A percentile compares a stretch with the other conserved stretches of the same genome.
phyloP scores from a whole-genome alignment of 352 stramenopile species.

The Plasmopara muralis region DNA sequence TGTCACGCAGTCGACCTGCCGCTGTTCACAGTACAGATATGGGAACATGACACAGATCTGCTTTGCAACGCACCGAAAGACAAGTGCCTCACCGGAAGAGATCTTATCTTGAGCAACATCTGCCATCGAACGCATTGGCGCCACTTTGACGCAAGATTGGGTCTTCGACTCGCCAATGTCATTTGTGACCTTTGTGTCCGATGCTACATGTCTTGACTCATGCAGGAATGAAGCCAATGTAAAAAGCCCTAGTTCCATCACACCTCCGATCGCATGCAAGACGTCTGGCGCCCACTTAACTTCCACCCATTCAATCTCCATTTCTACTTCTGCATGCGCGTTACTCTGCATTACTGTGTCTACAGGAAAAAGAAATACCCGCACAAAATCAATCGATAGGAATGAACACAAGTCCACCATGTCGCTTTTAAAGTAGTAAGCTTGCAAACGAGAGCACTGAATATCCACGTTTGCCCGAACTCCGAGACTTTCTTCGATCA shows the following conservation, averaged over 20 bases:
- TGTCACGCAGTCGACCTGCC: conserved; percentile 48
- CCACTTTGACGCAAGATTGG: conserved; percentile 20
- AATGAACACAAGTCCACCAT: conserved; percentile 29
- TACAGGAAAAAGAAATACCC: conserved; percentile 51
- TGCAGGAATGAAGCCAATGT: conserved; percentile 28
- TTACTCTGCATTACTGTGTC: conserved; percentile 32
- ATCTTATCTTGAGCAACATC: conserved; percentile 35
- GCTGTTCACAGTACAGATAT: conserved; percentile 22
- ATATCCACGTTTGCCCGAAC: conserved; percentile 61
- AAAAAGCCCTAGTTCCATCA: conserved; percentile 52
- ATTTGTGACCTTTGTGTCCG: not conserved
- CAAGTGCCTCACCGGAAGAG: conserved; percentile 31
- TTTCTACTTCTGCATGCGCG: conserved; percentile 45
- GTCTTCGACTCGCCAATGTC: conserved; percentile 4
- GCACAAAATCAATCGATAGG: conserved; percentile 56
- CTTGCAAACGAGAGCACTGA: conserved; percentile 50
- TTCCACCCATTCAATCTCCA: conserved; percentile 76
- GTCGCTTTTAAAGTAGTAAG: conserved; percentile 27
- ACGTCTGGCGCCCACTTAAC: conserved; percentile 56
- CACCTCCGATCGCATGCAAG: conserved; percentile 54
- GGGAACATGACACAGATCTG: conserved; percentile 45
- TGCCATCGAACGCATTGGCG: conserved; percentile 30
- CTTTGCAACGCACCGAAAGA: conserved; percentile 64
- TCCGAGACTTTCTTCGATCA: conserved; percentile 38
- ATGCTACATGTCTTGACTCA: conserved; percentile 9